Evolutionary conservation across 106 monocot species (phyloP), one percentile per base, ranked within the genome.

Genomic region (Acanthochlamys bracteata): DNA sequence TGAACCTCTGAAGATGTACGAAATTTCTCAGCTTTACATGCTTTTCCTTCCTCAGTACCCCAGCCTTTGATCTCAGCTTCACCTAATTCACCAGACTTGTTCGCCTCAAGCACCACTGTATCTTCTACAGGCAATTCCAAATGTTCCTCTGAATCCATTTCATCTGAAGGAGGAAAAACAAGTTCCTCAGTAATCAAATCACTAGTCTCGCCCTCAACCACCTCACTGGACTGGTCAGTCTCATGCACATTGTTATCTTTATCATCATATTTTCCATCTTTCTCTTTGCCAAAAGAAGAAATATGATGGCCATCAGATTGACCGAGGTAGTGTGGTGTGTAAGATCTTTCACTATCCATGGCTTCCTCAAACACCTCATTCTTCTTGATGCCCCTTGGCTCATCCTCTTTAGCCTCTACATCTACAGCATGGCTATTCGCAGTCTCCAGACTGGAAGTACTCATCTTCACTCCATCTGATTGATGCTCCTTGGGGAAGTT

Each of bases 331-430:
- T 24, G 39, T 25, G 17, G 56, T 47, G 24, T 53, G 13, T 39
- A 16, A 15, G 61, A 61, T 23, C 53, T 60, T 23, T 66, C 65
- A 12, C 10, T 12, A 22, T 33, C 67, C 13, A 66, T 39, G 2
- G 84, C 69, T 63, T 80, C 76, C 69, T 77, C 80, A 42, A 68
- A 80, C 11, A 55, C 56, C 19, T 80, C 76, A 54, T 53, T 68
- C 20, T 71, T 74, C 7, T 60, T 64, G 20, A 13, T 61, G 42
- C 43, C 57, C 65, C 41, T 40, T 22, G 16, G 4, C 41, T 17
- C 25, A 43, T 41, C 49, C 25, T 62, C 23, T 41, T 22, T 0
- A 13, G 27, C 59, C 6, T 15, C 20, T 22, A 16, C 46, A 27
- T 57, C 61, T 40, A 12, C 40, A 4, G 39, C 62, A 23, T 13